Percentiles rank a stretch among this genome's conserved stretches.
These are phyloP conservation scores for Epichloe bromicola DNA, from an alignment of 2,329 filamentous ascomycete genomes.

Conservation along the genomic window DNA sequence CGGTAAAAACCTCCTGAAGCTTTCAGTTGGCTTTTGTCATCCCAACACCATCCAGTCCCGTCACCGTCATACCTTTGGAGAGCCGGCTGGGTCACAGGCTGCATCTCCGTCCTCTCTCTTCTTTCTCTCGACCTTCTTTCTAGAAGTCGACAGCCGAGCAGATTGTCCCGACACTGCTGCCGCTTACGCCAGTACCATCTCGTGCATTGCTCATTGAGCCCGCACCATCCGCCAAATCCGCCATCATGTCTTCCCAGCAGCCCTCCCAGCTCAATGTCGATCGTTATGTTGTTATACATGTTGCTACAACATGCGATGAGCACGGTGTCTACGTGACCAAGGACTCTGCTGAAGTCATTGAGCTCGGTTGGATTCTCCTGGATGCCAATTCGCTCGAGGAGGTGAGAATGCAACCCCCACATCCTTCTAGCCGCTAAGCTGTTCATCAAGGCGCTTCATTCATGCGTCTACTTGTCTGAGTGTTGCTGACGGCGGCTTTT, in stretches of 20 bases:
- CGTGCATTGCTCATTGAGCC: slow-evolving; percentile 10
- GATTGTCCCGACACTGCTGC: slow-evolving; percentile 7
- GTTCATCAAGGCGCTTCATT: slow-evolving; percentile 2
- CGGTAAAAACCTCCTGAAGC: slow-evolving; percentile 18
- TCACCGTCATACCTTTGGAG: slow-evolving; percentile 10
- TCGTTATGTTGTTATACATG: slow-evolving; percentile 95
- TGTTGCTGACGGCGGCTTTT: slow-evolving; percentile 4
- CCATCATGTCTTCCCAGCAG: slow-evolving; percentile 27
- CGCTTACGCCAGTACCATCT: slow-evolving; percentile 3
- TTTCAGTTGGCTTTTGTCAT: slow-evolving; percentile 9
- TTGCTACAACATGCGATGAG: slow-evolving; percentile 97
- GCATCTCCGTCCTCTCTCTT: slow-evolving; percentile 16
- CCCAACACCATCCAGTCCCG: slow-evolving; percentile 13
- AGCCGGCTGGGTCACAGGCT: slow-evolving; percentile 26
- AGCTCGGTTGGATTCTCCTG: slow-evolving; percentile 94
- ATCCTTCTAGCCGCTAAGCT: background rate
- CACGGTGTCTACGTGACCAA: slow-evolving; percentile 99
- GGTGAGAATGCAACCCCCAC: slow-evolving; percentile 40
- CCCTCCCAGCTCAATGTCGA: slow-evolving; percentile 61
- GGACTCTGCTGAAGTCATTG: slow-evolving; percentile 97
- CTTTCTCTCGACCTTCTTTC: slow-evolving; percentile 10
- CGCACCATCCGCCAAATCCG: slow-evolving; percentile 8
- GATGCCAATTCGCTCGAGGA: slow-evolving; percentile 87
- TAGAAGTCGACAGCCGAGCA: slow-evolving; percentile 8
- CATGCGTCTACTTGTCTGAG: slow-evolving; percentile 5